phyloP scores from a whole-genome alignment of 1,284 basidiomycete species.

The Ceratobasidium sp. region DNA sequence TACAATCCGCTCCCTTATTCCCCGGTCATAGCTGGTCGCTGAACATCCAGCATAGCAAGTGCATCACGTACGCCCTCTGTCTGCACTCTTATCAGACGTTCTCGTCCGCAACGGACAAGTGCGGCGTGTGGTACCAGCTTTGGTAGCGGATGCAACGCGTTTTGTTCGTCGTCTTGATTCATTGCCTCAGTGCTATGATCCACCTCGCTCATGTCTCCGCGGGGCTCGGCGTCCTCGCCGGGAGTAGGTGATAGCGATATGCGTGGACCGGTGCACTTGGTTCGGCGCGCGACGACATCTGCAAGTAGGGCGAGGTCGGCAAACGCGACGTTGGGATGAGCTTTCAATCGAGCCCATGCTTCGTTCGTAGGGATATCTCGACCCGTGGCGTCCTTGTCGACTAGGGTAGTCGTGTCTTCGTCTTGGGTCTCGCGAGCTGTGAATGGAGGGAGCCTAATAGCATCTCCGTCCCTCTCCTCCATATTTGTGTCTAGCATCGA shows the following conservation, averaged over 20 bases:
- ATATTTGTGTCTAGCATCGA: background rate
- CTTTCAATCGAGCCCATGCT: conserved; percentile 87
- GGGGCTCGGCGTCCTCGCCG: conserved; percentile 47
- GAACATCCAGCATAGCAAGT: conserved; percentile 73
- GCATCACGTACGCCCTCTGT: conserved; percentile 82
- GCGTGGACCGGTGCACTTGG: conserved; percentile 78
- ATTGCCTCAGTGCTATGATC: background rate
- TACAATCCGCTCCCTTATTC: too few species aligned
- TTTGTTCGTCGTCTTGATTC: background rate
- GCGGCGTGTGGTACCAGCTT: conserved; percentile 66
- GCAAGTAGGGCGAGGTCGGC: conserved; percentile 83
- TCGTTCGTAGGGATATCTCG: conserved; percentile 81
- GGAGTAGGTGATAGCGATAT: conserved; percentile 72
- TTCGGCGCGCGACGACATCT: conserved; percentile 85
- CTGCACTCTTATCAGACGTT: conserved; percentile 75
- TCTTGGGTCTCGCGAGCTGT: background rate
- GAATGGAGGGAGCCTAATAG: conserved; percentile 11
- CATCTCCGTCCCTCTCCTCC: background rate
- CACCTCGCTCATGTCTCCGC: background rate
- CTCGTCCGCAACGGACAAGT: conserved; percentile 58
- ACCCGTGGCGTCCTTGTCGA: background rate
- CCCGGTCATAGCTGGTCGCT: conserved; percentile 1
- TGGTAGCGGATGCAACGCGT: background rate
- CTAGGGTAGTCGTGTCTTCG: background rate
- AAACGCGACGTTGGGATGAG: conserved; percentile 87